phyloP scores from a whole-genome alignment of 2,329 filamentous ascomycete genomes.

The Colletotrichum orbiculare region DNA sequence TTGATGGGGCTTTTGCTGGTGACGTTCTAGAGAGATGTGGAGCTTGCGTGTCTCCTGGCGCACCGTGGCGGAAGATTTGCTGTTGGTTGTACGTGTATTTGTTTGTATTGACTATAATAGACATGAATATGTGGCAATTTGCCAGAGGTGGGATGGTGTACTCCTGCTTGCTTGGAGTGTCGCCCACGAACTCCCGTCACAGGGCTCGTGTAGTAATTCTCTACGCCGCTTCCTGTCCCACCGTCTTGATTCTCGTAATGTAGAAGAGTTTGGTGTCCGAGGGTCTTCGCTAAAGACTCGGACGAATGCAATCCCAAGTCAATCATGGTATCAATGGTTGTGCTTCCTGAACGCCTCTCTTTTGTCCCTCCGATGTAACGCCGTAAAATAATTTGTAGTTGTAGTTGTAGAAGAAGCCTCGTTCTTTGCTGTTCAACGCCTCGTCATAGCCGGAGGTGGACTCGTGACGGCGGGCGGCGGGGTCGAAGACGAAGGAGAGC shows the following conservation, averaged over 20 bases:
- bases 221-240: neutral
- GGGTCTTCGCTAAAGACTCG: slow-evolving; percentile 3
- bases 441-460: slow-evolving; percentile 25
- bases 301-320: slow-evolving; percentile 12
- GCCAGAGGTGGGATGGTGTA: neutral
- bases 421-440: slow-evolving; percentile 5
- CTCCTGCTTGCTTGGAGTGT: neutral
- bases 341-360: slow-evolving; percentile 19
- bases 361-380: slow-evolving; percentile 20
- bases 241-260: slow-evolving; percentile 10
- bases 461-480: slow-evolving; percentile 21
- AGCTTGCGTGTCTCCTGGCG: too few relatives aligned
- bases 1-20: too few relatives aligned
- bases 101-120: neutral
- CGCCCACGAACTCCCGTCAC: neutral
- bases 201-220: slow-evolving; percentile 7
- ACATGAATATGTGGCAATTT: neutral
- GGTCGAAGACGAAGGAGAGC: slow-evolving; percentile 26
- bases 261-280: slow-evolving; percentile 2
- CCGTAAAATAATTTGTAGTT: slow-evolving; percentile 8
- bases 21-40: too few relatives aligned
- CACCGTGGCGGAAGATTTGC: too few relatives aligned
- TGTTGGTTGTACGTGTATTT: too few relatives aligned
- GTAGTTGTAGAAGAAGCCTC: neutral
- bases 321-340: slow-evolving; percentile 34